Evolutionary conservation across 495 filamentous ascomycete genomes (phyloP).

Genomic region (Penicillium tannophilum): DNA sequence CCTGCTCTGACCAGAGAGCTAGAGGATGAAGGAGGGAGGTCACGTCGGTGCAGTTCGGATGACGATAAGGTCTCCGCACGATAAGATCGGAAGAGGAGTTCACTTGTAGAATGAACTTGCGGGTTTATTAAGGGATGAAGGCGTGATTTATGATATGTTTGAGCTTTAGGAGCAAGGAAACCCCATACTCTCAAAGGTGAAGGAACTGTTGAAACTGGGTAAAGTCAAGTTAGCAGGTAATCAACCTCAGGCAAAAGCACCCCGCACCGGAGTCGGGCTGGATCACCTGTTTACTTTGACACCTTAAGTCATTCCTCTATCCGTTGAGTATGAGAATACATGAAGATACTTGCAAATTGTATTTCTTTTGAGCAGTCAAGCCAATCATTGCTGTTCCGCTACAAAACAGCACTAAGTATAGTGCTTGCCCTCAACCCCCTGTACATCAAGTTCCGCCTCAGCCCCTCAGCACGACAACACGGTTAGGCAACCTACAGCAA

Average conservation of each 20-base stretch:
- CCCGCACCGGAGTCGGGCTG: neutral
- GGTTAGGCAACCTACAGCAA: neutral
- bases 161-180: neutral
- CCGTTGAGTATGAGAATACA: neutral
- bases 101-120: neutral
- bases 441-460: neutral
- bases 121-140: neutral
- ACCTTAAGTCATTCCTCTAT: neutral
- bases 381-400: too few relatives aligned
- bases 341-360: too few relatives aligned
- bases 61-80: slow-evolving; percentile 26
- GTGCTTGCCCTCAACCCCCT: neutral
- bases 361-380: too few relatives aligned
- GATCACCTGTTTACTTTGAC: neutral
- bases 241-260: neutral
- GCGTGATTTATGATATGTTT: neutral
- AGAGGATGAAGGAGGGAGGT: neutral
- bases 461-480: too few relatives aligned
- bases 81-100: slow-evolving; percentile 18
- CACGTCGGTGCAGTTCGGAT: neutral
- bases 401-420: too few relatives aligned
- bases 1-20: neutral
- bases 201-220: neutral
- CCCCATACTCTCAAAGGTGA: too few relatives aligned
- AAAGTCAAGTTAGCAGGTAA: neutral